Conservation (phyloP, 176 grass and related monocot genomes). For the Rhynchospora pubera region DNA sequence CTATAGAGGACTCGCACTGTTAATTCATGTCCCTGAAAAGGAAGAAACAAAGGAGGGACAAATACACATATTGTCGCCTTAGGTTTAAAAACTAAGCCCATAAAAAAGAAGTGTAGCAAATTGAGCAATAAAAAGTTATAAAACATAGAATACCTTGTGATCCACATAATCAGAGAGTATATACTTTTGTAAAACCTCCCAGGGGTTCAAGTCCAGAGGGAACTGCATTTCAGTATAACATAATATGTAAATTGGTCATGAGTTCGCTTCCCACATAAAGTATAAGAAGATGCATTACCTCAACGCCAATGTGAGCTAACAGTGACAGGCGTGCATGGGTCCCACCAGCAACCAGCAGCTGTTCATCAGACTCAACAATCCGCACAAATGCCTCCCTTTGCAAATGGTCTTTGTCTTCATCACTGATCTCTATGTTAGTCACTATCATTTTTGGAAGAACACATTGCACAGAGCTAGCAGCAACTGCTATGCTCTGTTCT, state of each 20-base stretch:
- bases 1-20: constrained; percentile 88
- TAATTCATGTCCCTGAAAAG: constrained; percentile 88
- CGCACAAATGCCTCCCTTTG: constrained; percentile 79
- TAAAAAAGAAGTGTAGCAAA: constrained; percentile 11
- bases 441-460: constrained; percentile 84
- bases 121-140: constrained; percentile 1
- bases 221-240: constrained; percentile 53
- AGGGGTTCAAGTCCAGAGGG: constrained; percentile 79
- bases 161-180: constrained; percentile 75
- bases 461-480: constrained; percentile 50
- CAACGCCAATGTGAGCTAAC: constrained; percentile 80
- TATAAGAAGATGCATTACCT: constrained; percentile 49
- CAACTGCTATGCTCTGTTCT: constrained; percentile 42
- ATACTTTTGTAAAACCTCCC: constrained; percentile 78
- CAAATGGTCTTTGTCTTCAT: constrained; percentile 76
- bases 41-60: constrained; percentile 40
- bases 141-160: constrained; percentile 53
- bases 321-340: constrained; percentile 52
- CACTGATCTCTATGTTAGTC: constrained; percentile 61
- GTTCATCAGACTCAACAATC: constrained; percentile 64
- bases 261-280: constrained; percentile 7
- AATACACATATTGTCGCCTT: constrained; percentile 9
- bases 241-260: constrained; percentile 9
- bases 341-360: constrained; percentile 50
- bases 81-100: neutral